Percentiles rank a stretch among this genome's conserved stretches.
Evolutionary conservation across 495 filamentous ascomycete genomes (phyloP).

Genomic region (Hypoxylon crocopeplum): DNA sequence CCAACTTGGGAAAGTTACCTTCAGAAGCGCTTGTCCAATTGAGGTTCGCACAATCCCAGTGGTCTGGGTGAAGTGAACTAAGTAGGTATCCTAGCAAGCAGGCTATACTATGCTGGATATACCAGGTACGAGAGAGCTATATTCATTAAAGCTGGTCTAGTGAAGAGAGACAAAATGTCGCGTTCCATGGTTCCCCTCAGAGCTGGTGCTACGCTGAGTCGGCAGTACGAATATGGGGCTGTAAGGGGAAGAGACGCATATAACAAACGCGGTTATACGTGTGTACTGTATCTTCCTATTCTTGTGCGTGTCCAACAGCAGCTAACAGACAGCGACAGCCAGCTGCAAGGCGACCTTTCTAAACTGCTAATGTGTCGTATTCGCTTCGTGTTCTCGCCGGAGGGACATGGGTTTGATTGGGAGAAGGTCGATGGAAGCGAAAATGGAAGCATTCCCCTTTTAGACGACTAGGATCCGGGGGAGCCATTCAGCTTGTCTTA

Average conservation of each 20-base stretch:
- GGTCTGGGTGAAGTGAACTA: slow-evolving; percentile 19
- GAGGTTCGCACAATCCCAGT: slow-evolving; percentile 18
- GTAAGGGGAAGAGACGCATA: too few relatives aligned
- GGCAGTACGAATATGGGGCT: slow-evolving; percentile 25
- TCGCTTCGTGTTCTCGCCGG: slow-evolving; percentile 15
- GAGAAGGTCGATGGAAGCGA: slow-evolving; percentile 34
- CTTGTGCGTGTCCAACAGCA: slow-evolving; percentile 6
- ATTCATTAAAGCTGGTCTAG: neutral
- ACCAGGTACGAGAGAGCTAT: too few relatives aligned
- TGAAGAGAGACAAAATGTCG: neutral
- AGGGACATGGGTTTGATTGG: slow-evolving; percentile 28
- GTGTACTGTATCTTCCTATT: neutral
- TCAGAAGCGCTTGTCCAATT: neutral
- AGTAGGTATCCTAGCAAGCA: slow-evolving; percentile 1
- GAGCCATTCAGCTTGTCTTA: slow-evolving; percentile 4
- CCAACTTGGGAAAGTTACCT: slow-evolving; percentile 4
- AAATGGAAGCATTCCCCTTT: slow-evolving; percentile 35
- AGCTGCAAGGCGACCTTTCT: slow-evolving; percentile 32
- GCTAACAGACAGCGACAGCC: neutral
- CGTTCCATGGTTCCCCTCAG: slow-evolving; percentile 13
- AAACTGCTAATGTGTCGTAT: slow-evolving; percentile 8
- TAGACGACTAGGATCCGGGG: slow-evolving; percentile 7
- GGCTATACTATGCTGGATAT: too few relatives aligned
- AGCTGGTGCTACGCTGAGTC: slow-evolving; percentile 9
- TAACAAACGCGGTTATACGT: too few relatives aligned